Conservation (phyloP, 805 yeast genomes). For the Myxozyma vanderwaltii region DNA sequence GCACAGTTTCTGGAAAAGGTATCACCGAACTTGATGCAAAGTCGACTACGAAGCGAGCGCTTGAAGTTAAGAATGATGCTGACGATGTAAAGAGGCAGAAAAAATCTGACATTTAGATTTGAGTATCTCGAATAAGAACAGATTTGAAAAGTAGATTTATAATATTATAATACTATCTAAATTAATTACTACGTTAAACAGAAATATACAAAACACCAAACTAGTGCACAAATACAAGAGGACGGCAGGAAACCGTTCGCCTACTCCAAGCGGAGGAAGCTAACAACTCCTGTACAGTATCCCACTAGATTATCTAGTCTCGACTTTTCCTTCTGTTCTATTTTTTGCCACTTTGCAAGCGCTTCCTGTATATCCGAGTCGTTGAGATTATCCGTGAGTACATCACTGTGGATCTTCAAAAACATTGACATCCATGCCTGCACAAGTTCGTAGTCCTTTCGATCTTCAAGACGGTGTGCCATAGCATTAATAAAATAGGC, state of each 20-base stretch:
- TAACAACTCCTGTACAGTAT: conserved; percentile 73
- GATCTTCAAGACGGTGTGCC: conserved; percentile 56
- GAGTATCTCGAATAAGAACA: background rate
- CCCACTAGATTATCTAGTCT: conserved; percentile 66
- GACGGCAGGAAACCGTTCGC: too few species aligned
- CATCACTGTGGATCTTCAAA: conserved; percentile 80
- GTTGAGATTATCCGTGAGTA: conserved; percentile 46
- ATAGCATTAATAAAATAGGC: conserved; percentile 67
- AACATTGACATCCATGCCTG: conserved; percentile 80
- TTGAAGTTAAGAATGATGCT: background rate
- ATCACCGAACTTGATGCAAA: background rate
- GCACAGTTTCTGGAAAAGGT: background rate
- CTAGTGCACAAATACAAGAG: too few species aligned
- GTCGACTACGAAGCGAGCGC: background rate
- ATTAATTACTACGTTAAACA: background rate
- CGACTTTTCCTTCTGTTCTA: conserved; percentile 47
- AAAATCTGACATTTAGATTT: background rate
- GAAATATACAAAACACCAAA: background rate
- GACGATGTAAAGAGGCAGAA: background rate
- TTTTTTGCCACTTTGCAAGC: conserved; percentile 52
- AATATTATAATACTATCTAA: background rate
- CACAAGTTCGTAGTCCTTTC: conserved; percentile 69
- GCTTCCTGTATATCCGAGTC: conserved; percentile 46
- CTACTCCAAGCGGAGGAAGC: conserved; percentile 43
- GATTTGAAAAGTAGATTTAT: too few species aligned